Percentiles rank a stretch among this genome's conserved stretches.
Evolutionary conservation across 2,329 filamentous ascomycete genomes (phyloP).

Genomic region (Paracorniculantispora psalliotae): DNA sequence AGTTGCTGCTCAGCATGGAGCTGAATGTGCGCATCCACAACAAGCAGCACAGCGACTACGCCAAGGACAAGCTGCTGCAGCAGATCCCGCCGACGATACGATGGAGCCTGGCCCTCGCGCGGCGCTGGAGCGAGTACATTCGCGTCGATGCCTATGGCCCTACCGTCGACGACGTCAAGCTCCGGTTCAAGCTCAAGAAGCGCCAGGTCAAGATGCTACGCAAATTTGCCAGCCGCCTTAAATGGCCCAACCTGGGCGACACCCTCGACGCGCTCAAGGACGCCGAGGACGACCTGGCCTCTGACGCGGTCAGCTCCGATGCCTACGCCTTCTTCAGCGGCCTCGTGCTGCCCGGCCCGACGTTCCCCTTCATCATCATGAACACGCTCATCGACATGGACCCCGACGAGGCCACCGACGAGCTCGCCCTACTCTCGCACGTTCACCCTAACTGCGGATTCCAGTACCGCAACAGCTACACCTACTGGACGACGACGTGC

Average conservation of each 20-base stretch:
- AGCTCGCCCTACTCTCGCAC: constrained; percentile 63
- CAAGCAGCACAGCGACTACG: constrained; percentile 53
- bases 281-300: constrained; percentile 50
- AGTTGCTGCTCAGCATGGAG: constrained; percentile 69
- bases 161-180: constrained; percentile 51
- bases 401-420: constrained; percentile 59
- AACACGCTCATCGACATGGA: constrained; percentile 73
- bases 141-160: constrained; percentile 57
- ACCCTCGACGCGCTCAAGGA: constrained; percentile 59
- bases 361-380: constrained; percentile 71
- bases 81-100: constrained; percentile 66
- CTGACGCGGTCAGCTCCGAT: constrained; percentile 61
- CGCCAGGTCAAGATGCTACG: constrained; percentile 64
- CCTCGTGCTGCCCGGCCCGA: constrained; percentile 63
- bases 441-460: constrained; percentile 66
- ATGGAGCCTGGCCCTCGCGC: constrained; percentile 69
- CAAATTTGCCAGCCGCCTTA: constrained; percentile 65
- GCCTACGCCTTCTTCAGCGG: constrained; percentile 75
- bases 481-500: constrained; percentile 68
- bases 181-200: constrained; percentile 61
- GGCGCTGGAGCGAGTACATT: constrained; percentile 67
- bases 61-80: constrained; percentile 58
- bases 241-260: constrained; percentile 68
- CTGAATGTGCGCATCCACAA: constrained; percentile 66
- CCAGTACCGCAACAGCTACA: constrained; percentile 68